Evolutionary conservation across 768 basidiomycete genomes (phyloP).

Genomic region (Peribolospora kevripleyi): DNA sequence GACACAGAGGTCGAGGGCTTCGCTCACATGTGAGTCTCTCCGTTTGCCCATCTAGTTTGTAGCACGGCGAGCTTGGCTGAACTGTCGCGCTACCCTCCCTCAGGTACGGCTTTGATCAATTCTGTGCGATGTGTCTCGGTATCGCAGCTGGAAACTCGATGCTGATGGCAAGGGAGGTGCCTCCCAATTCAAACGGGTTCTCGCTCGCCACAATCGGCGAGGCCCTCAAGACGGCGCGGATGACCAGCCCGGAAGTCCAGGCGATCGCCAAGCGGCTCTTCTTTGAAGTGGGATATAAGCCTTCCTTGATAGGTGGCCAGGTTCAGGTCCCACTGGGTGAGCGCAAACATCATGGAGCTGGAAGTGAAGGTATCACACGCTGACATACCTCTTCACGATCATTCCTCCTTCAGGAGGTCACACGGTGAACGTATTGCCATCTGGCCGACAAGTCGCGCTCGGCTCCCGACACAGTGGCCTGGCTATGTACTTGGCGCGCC

Average conservation of each 20-base stretch:
- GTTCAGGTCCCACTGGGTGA: too few relatives aligned
- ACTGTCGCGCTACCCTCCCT: not conserved
- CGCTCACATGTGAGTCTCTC: constrained; percentile 40
- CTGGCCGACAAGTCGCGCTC: constrained; percentile 26
- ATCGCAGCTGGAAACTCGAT: constrained; percentile 55
- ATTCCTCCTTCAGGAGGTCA: too few relatives aligned
- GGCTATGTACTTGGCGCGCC: constrained; percentile 58
- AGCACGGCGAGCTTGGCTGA: not conserved
- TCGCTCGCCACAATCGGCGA: not conserved
- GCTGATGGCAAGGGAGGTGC: constrained; percentile 19
- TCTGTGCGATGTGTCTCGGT: constrained; percentile 71
- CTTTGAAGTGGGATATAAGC: constrained; percentile 13
- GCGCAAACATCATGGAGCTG: constrained; percentile 3
- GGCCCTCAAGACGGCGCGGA: not conserved
- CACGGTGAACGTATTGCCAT: not conserved
- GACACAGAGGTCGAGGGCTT: constrained; percentile 62
- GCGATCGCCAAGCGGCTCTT: constrained; percentile 14
- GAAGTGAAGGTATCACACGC: too few relatives aligned
- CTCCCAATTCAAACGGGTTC: constrained; percentile 17
- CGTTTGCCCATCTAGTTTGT: not conserved
- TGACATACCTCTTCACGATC: too few relatives aligned
- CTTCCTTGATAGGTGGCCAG: too few relatives aligned
- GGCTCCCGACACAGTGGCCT: constrained; percentile 76
- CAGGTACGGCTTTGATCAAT: constrained; percentile 77
- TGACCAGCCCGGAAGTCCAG: constrained; percentile 26